phyloP scores from a whole-genome alignment of 768 basidiomycete species.

The Chalciporus piperatus region DNA sequence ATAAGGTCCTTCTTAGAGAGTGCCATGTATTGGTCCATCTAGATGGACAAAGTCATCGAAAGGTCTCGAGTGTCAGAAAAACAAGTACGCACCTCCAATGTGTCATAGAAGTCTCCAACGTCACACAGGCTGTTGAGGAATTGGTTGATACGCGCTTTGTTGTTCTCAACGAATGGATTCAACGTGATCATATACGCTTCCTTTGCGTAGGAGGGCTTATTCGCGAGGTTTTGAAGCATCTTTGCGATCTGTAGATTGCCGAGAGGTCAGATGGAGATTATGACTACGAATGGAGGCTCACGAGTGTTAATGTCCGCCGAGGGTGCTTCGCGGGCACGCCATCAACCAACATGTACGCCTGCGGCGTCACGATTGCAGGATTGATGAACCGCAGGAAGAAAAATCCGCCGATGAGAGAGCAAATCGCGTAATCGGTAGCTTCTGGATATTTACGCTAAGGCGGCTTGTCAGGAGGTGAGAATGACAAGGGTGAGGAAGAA shows the following conservation, averaged over 20 bases:
- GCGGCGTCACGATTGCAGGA: constrained; percentile 97
- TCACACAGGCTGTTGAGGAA: constrained; percentile 97
- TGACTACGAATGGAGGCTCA: constrained; percentile 24
- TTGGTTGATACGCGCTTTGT: constrained; percentile 96
- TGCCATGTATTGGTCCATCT: constrained; percentile 99
- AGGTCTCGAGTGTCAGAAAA: neutral
- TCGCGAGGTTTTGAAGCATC: constrained; percentile 99
- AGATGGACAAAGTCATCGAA: neutral
- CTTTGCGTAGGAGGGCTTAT: constrained; percentile 97
- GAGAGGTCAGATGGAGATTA: constrained; percentile 3
- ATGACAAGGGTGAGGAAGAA: neutral
- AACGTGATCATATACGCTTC: constrained; percentile 98
- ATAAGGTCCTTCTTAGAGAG: constrained; percentile 97
- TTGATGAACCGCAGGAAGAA: constrained; percentile 99
- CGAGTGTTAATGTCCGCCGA: constrained; percentile 90
- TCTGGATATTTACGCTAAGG: constrained; percentile 96
- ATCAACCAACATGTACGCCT: constrained; percentile 99
- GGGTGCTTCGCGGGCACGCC: constrained; percentile 98
- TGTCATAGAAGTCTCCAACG: constrained; percentile 99
- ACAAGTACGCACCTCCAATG: constrained; percentile 72
- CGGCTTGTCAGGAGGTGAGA: constrained; percentile 9
- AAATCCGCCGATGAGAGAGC: constrained; percentile 97
- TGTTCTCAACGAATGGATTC: constrained; percentile 98
- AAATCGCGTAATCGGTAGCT: constrained; percentile 96
- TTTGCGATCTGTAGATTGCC: constrained; percentile 78